Evolutionary conservation across 23 red algal genomes (phyloP), one percentile per base, ranked within the genome.

Genomic region (Gracilaria gracilis): DNA sequence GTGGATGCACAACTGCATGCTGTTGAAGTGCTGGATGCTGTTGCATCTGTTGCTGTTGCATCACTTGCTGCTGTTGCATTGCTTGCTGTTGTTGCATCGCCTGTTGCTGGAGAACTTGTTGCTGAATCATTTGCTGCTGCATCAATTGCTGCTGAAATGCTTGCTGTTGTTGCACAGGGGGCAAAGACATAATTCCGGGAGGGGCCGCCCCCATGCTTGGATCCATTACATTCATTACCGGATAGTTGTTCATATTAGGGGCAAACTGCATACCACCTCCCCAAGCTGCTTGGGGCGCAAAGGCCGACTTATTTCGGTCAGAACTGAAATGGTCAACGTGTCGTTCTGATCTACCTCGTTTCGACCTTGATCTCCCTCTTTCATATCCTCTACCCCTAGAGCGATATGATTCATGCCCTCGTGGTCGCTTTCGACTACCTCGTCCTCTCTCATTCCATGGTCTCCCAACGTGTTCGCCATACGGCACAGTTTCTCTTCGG

Each of bases 91-190:
- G 79, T 19, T 82, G 79, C 17, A 82, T 8, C 0, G 79, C 79
- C 55, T 82, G 79, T 4, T 82, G 77, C 24, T 81, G n/a, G n/a
- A n/a, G 25, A 33, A 58, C 84, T 42, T 87, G 62, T 73, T 87
- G 66, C 20, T 87, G 84, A 28, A 67, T 57, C 73, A 90, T 65
- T 29, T 64, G 65, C 59, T 90, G 87, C 57, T 90, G 87, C 39
- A 65, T 53, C 76, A 90, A 44, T 67, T 90, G 87, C 57, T 81
- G 73, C 35, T 90, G 87, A 77, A 90, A 28, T 21, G 75, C 76
- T 70, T 90, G 87, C 79, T 40, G 76, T 29, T 90, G 73, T 25
- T 90, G 73, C 13, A 39, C 57, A 49, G 51, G 67, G 16, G 76
- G 74, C 46, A 42, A 39, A 53, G 76, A 50, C 49, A 71, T 27